Evolutionary conservation across 2,329 filamentous ascomycete species (phyloP), one percentile per base, ranked within the genome.

Genomic region (Sporothrix humicola): DNA sequence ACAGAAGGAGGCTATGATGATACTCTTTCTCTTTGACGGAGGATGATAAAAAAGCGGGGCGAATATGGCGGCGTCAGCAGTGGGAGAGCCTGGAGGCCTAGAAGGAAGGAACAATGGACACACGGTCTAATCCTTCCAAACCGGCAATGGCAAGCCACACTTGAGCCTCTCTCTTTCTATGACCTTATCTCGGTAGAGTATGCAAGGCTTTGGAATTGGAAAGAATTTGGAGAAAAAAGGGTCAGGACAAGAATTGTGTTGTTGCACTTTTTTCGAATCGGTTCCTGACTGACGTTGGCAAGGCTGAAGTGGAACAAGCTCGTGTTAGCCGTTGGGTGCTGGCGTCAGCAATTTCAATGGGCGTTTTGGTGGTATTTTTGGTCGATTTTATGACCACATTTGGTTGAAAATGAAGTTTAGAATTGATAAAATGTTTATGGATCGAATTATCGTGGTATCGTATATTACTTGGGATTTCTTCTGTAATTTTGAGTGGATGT

Each of bases 51-150:
- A 68, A 68, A 68, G 65, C 44, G 65, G 65, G 65, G 65, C 65
- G 23, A 1, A 9, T 3, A 6, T 15, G 65, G 31, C 65, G 23
- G 17, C 65, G 65, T 68, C 65, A 52, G 23, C 44, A 37, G 17
- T 37, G 20, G 31, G 44, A 61, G 10, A 26, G 26, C 26, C 58
- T 37, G 23, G 37, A 37, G 46, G 65, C 65, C 65, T 50, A 68
- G 23, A 50, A 50, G 65, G 65, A 31, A 68, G 65, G 65, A 68
- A 31, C 63, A 52, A 52, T 65, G 42, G 61, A 46, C 37, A 65
- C 10, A 20, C 61, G 13, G 10, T 13, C 42, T 6, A 46, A 26
- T 66, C 42, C 10, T 13, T 23, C 20, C 8, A 66, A 26, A 20
- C 4, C 46, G 42, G 42, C 61, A 66, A n/a, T 48, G 61, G 42